Base-by-base conservation (phyloP, 352 stramenopile species). In the Phytophthora pistaciae region DNA sequence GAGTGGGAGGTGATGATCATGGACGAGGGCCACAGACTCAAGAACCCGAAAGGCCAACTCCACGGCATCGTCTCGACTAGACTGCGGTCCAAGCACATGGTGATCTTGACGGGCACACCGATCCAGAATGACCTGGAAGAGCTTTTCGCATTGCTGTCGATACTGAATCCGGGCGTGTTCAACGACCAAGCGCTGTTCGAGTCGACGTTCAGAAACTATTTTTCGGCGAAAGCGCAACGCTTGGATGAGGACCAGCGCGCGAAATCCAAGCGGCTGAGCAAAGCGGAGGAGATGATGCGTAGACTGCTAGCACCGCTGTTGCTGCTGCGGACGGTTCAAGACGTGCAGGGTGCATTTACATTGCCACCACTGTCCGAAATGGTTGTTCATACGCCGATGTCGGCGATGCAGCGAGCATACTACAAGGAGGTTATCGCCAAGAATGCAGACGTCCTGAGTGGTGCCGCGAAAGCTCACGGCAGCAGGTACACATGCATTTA, bases 11-110 rank as follows among this genome's bases (percentile, higher is more conserved):
- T 92, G 8, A 64, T 92, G n/a, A 64, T 98, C 14, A 79, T 98
- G 23, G 91, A 98, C 63, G 92, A 98, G 75, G 90, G 87, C 23
- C 92, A 98, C 68, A 76, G 85, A 18, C 90, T 98, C n/a, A 97
- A 97, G 78, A 98, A 97, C 66, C 72, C 75, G 1, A 83, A 87
- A 40, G 77, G 88, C 1, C 77, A 85, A 58, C 69, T 92, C 38
- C 80, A 91, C 62, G 64, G 77, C n/a, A 60, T 78, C 36, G 68
- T 95, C 29, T 66, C 78, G 31, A 83, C 77, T 5, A 80, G 56
- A 49, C 64, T 87, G 2, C 74, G 56, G 11, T 66, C 78, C 7
- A 69, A 64, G 20, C 77, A 74, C 68, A 94, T 80, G 79, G 76
- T 75, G 70, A 83, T 95, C 72, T 66, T 91, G 16, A 97, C 75